These are phyloP conservation scores for Boletales sp. DNA, from an alignment of 768 basidiomycete genomes.

Conservation along the genomic window DNA sequence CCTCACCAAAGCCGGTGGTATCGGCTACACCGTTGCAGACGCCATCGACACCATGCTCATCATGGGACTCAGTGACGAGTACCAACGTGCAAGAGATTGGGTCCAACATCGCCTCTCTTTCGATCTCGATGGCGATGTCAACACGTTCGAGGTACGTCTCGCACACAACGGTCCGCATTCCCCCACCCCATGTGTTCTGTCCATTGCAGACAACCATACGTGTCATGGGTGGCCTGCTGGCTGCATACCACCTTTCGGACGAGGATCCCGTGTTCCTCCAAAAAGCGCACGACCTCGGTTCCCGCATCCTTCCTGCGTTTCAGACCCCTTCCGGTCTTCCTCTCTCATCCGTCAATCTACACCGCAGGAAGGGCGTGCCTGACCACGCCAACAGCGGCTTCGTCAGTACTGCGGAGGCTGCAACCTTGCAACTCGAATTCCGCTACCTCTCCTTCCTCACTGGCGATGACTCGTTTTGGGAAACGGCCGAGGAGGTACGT, in stretches of 20 bases:
- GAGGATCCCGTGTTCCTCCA: constrained; percentile 68
- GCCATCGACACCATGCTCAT: constrained; percentile 84
- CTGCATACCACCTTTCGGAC: constrained; percentile 76
- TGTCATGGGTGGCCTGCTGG: constrained; percentile 84
- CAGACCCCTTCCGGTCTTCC: constrained; percentile 81
- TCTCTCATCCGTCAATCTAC: constrained; percentile 74
- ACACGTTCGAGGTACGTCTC: constrained; percentile 80
- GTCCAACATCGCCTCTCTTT: constrained; percentile 64
- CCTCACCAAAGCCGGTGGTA: constrained; percentile 71
- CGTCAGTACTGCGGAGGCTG: constrained; percentile 81
- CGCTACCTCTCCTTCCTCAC: constrained; percentile 81
- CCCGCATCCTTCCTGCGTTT: constrained; percentile 82
- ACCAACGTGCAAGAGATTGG: constrained; percentile 75
- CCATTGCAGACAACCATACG: constrained; percentile 79
- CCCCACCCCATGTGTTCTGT: constrained; percentile 3
- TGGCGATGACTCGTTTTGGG: constrained; percentile 77
- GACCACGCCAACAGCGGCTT: constrained; percentile 58
- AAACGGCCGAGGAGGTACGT: constrained; percentile 66
- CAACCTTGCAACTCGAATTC: constrained; percentile 87
- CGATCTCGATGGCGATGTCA: constrained; percentile 74
- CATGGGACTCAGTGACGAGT: constrained; percentile 81
- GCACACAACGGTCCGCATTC: background rate
- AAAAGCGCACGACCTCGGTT: constrained; percentile 77
- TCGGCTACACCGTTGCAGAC: constrained; percentile 88
- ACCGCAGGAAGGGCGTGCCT: constrained; percentile 51